Base-by-base conservation (phyloP, 1,139 yeast species). In the Blastobotrys aristatus region DNA sequence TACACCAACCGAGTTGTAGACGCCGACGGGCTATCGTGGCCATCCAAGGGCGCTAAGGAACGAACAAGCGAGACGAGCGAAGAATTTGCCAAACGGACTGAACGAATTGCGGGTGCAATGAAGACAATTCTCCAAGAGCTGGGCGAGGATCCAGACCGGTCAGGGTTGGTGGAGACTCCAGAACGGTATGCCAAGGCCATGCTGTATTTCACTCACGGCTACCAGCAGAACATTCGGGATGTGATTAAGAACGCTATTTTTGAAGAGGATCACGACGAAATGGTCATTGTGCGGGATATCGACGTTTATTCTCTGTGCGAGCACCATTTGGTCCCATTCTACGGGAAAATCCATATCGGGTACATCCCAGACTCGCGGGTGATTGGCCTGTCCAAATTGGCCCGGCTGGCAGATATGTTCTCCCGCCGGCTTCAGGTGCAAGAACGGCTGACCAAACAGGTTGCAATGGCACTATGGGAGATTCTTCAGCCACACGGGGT, bases 211-310 rank as follows among this genome's bases (percentile, higher is more conserved):
- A 92, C 99, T 20, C 87, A 89, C 64, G 99, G 99, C 10, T 92
- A 92, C 65, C 96, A 90, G 68, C 96, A 90, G 57, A 89, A 89
- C 64, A 59, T 70, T 38, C 58, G 59, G 52, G 96, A 89, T 62
- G 97, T 90, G 29, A 84, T 94, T 60, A 92, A 94, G 61, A 76
- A 89, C 52, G 98, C 98, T 0, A 95, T 94, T 11, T 94, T 94
- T 59, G 97, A 92, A 65, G 98, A 92, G 65, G 96, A 94, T 64
- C 98, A 94, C 65, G 97, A 92, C 65, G 99, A 92, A 65, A 92
- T 92, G 97, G 98, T 92, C 42, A 90, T 92, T 57, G 98, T 92
- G 29, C 78, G 92, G 64, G 97, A 94, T 65, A 92, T 92, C 53
- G 96, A 89, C 60, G 79, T 92, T 45, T 86, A 84, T 66, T 87